Percentiles rank a stretch among this genome's conserved stretches.
Conservation (phyloP, 371 early-diverging fungal species). For the Zychaea mexicana region DNA sequence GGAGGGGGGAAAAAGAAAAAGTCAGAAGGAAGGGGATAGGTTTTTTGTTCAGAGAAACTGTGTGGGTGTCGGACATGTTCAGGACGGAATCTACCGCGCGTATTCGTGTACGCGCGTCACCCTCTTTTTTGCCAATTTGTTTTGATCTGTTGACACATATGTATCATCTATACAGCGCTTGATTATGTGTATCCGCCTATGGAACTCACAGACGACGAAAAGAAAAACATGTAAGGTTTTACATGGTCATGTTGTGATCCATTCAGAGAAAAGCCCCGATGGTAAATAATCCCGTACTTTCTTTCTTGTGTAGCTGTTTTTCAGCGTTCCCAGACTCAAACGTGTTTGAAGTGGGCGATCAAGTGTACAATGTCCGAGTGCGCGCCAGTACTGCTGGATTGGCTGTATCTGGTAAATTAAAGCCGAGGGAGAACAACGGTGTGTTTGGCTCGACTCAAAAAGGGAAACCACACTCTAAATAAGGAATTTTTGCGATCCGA, state of each 20-base stretch:
- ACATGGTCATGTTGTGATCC: no score
- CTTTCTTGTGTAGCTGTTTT: slow-evolving; percentile 66
- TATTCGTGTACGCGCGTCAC: no score
- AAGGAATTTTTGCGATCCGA: no score
- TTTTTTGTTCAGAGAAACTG: no score
- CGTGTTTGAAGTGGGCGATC: slow-evolving; percentile 89
- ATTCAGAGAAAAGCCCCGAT: not conserved
- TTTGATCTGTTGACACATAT: not conserved
- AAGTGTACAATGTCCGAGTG: slow-evolving; percentile 86
- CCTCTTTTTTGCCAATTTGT: no score
- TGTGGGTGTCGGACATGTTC: no score
- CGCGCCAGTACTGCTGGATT: slow-evolving; percentile 66
- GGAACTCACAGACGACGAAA: slow-evolving; percentile 71
- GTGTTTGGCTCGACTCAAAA: no score
- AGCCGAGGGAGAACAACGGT: not conserved
- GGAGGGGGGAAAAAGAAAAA: not conserved
- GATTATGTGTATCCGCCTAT: slow-evolving; percentile 86
- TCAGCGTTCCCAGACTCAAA: slow-evolving; percentile 97
- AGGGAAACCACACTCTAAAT: slow-evolving; percentile 8
- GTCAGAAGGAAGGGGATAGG: not conserved
- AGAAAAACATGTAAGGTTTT: slow-evolving; percentile 77
- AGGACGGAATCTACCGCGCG: no score
- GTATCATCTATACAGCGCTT: no score
- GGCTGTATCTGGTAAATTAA: slow-evolving; percentile 58
- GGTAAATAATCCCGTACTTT: not conserved